Conservation (phyloP, 441 rosid genomes). For the Erysimum cheiri region DNA sequence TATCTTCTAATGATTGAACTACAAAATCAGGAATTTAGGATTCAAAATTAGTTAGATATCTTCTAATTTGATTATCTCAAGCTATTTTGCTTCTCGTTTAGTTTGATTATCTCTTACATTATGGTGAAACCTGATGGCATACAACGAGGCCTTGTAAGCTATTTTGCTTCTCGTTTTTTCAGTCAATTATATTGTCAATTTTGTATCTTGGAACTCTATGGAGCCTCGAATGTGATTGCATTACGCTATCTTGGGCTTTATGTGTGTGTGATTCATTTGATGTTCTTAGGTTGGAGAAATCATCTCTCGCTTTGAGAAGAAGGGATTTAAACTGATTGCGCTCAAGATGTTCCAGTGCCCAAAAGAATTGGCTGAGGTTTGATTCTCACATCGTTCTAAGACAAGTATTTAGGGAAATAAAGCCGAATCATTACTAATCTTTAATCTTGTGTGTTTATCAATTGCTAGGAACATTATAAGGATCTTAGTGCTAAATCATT, state of each 20-base stretch:
- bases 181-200: too few relatives aligned
- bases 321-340: conserved; percentile 84
- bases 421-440: not conserved
- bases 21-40: too few relatives aligned
- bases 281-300: conserved; percentile 86
- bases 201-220: conserved; percentile 9
- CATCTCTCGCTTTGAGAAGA: conserved; percentile 93
- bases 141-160: too few relatives aligned
- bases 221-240: not conserved
- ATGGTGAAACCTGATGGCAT: too few relatives aligned
- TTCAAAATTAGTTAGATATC: too few relatives aligned
- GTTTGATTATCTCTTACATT: too few relatives aligned
- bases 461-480: conserved; percentile 81
- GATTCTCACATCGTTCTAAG: not conserved
- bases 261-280: conserved; percentile 1
- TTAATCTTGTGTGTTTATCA: conserved; percentile 9
- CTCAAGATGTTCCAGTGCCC: conserved; percentile 89
- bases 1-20: too few relatives aligned
- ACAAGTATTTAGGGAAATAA: not conserved
- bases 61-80: too few relatives aligned
- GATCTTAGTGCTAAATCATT: conserved; percentile 83
- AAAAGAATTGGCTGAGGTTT: conserved; percentile 86
- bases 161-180: too few relatives aligned
- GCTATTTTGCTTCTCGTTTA: too few relatives aligned
- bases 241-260: not conserved